Evolutionary conservation across 2,329 filamentous ascomycete genomes (phyloP).

Genomic region (Curvularia sp.): DNA sequence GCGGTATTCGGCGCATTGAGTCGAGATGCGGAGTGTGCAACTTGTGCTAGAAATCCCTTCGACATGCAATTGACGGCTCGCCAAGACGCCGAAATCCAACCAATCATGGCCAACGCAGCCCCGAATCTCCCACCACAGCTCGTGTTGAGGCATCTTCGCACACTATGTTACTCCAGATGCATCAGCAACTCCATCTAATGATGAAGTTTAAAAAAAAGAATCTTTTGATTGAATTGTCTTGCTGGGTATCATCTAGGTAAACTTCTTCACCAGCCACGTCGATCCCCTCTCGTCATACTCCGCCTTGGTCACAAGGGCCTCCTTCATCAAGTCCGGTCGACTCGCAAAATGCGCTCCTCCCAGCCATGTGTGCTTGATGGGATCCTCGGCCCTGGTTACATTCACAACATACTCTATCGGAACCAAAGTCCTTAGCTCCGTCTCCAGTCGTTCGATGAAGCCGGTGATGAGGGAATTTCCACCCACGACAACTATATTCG

Average conservation of each 20-base stretch:
- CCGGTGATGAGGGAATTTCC: slow-evolving; percentile 82
- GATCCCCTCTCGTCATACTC: slow-evolving; percentile 88
- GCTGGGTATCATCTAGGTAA: slow-evolving; percentile 52
- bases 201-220: background rate
- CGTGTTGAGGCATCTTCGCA: background rate
- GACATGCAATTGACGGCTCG: slow-evolving; percentile 10
- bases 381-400: slow-evolving; percentile 69
- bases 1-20: slow-evolving; percentile 51
- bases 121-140: slow-evolving; percentile 13
- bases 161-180: background rate
- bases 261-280: slow-evolving; percentile 76
- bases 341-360: slow-evolving; percentile 81
- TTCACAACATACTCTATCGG: slow-evolving; percentile 44
- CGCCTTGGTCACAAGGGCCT: slow-evolving; percentile 78
- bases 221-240: background rate
- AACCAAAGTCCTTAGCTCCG: slow-evolving; percentile 69
- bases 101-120: slow-evolving; percentile 32
- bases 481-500: slow-evolving; percentile 88
- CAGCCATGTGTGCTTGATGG: slow-evolving; percentile 82
- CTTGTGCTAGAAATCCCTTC: slow-evolving; percentile 14
- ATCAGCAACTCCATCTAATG: background rate
- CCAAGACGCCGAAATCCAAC: slow-evolving; percentile 28
- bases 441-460: slow-evolving; percentile 78
- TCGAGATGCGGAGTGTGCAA: slow-evolving; percentile 32
- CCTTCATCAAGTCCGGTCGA: slow-evolving; percentile 69